Evolutionary conservation across 139 green algal species (phyloP).

Genomic region (Limnomonas spitsbergensis): DNA sequence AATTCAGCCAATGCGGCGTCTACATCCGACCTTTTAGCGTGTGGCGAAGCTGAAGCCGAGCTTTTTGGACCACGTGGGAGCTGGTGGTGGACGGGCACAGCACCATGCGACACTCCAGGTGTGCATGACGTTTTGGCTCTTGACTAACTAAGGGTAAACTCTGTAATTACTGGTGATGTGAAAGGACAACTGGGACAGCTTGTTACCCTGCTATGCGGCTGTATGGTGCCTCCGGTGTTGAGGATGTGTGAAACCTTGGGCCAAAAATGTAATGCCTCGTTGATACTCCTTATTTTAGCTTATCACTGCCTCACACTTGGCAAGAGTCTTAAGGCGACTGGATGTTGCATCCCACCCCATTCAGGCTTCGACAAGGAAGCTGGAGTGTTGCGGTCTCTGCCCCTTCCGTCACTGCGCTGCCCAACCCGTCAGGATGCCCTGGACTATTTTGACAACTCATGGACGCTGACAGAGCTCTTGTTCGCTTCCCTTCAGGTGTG

Average conservation of each 20-base stretch:
- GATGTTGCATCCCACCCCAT: too few species aligned
- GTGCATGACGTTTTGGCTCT: too few species aligned
- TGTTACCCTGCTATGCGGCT: too few species aligned
- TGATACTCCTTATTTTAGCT: too few species aligned
- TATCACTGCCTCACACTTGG: too few species aligned
- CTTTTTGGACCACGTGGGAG: slow-evolving; percentile 34
- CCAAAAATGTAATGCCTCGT: too few species aligned
- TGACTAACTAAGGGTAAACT: too few species aligned
- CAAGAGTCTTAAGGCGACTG: too few species aligned
- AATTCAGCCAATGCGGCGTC: slow-evolving; percentile 7
- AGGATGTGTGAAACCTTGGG: too few species aligned
- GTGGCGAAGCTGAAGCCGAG: slow-evolving; percentile 31
- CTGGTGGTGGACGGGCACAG: slow-evolving; percentile 55
- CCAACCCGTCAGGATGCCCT: slow-evolving; percentile 57
- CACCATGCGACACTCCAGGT: neutral
- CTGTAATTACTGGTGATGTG: too few species aligned
- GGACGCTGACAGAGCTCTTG: slow-evolving; percentile 66
- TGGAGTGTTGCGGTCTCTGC: slow-evolving; percentile 54
- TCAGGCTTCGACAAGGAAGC: slow-evolving; percentile 41
- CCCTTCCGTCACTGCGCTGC: slow-evolving; percentile 47
- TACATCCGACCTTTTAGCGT: slow-evolving; percentile 18
- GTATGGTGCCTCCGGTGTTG: too few species aligned
- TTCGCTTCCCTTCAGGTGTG: slow-evolving; percentile 22
- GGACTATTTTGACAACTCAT: slow-evolving; percentile 80
- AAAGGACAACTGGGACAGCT: too few species aligned